Base-by-base conservation (phyloP, 2,329 filamentous ascomycete genomes). In the Tolypocladium nubicola region DNA sequence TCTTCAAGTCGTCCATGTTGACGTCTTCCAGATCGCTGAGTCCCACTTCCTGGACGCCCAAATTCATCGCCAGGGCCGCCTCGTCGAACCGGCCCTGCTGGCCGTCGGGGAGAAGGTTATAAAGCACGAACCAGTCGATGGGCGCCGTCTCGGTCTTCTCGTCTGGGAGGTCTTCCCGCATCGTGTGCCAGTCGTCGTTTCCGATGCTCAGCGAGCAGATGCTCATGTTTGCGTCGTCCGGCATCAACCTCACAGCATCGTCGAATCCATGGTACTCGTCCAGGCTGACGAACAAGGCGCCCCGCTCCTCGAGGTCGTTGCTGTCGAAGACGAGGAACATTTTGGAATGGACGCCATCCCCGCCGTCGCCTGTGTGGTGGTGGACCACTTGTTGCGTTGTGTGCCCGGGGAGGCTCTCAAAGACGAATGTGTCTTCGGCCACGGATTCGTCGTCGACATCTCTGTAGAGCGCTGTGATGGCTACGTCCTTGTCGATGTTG, bases 181-280 rank as follows among this genome's bases (percentile, higher is more conserved):
- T n/a, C 11, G 49, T 50, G 35, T 56, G 53, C 57, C 57, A 58
- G 23, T 56, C 43, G n/a, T 56, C 54, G 43, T 54, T 54, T 9
- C n/a, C 26, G 23, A 54, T 43, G 50, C 41, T 50, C 19, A 58
- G 50, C 19, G 57, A 49, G 49, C 49, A 35, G 37, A 58, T 52
- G 54, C 14, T 30, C 21, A 37, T 33, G 37, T 50, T 53, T 8
- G 57, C 50, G 19, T 53, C 33, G 0, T 38, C 47, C 13, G 54
- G 40, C n/a, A 21, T 5, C 4, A 23, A 33, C 21, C 57, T 54
- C 33, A 58, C 40, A 30, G 40, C 57, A 16, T 58, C 54, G 14
- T 58, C 37, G 41, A 54, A 56, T 41, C 57, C 54, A 21, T 58
- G 57, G 19, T 58, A 58, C 26, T 58, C 54, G 23, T 50, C 33